Conservation (phyloP, 768 basidiomycete species). For the Tricholoma terreum region DNA sequence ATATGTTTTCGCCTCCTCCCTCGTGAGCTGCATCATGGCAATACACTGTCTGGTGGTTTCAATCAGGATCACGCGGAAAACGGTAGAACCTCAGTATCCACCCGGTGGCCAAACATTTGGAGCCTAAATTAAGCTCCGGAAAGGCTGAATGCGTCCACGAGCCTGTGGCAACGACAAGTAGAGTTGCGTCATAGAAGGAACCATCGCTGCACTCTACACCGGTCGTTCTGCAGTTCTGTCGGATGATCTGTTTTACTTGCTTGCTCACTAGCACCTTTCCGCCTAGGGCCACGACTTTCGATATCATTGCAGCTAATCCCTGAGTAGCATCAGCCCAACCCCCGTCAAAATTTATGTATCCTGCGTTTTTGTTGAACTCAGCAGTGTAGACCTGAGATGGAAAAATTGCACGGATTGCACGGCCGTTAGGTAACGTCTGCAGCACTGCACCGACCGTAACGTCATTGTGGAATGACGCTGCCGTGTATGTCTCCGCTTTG, state of each 20-base stretch:
- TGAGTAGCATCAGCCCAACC: slow-evolving; percentile 85
- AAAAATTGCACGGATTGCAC: slow-evolving; percentile 46
- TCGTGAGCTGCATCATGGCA: slow-evolving; percentile 72
- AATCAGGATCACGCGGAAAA: background rate
- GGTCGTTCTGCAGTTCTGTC: slow-evolving; percentile 35
- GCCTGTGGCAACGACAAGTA: slow-evolving; percentile 71
- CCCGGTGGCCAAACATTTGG: slow-evolving; percentile 74
- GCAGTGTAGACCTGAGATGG: slow-evolving; percentile 37
- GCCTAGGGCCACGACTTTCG: slow-evolving; percentile 53
- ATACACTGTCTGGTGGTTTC: slow-evolving; percentile 60
- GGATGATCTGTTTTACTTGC: slow-evolving; percentile 49
- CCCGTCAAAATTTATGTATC: slow-evolving; percentile 72
- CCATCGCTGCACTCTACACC: slow-evolving; percentile 69
- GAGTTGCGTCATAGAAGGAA: slow-evolving; percentile 47
- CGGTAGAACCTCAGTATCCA: slow-evolving; percentile 30
- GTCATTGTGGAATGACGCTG: slow-evolving; percentile 63
- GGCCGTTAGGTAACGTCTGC: slow-evolving; percentile 32
- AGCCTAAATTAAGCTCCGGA: slow-evolving; percentile 49
- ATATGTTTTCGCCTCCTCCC: slow-evolving; percentile 65
- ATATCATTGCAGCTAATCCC: slow-evolving; percentile 54
- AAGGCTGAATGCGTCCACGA: slow-evolving; percentile 86
- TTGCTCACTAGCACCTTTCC: slow-evolving; percentile 60
- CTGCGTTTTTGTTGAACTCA: slow-evolving; percentile 36
- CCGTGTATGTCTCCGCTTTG: slow-evolving; percentile 36
- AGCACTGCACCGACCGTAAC: slow-evolving; percentile 51